Percentiles rank a stretch among this genome's conserved stretches.
These are phyloP conservation scores for Aspergillus vadensis DNA, from an alignment of 2,329 filamentous ascomycete genomes.

Conservation along the genomic window DNA sequence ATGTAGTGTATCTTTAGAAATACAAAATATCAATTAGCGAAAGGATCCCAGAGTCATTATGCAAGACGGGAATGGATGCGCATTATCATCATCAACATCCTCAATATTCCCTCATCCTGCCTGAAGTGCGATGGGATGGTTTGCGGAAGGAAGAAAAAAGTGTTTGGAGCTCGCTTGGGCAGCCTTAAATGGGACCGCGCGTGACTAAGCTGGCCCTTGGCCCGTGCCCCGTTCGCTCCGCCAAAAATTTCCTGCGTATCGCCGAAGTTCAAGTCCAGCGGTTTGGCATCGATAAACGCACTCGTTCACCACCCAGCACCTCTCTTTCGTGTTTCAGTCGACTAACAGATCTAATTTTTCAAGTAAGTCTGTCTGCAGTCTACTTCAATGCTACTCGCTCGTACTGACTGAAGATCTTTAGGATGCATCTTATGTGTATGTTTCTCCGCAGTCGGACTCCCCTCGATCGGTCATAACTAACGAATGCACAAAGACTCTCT, in stretches of 20 bases:
- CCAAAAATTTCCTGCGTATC: constrained; percentile 22
- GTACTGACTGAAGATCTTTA: constrained; percentile 14
- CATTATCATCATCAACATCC: constrained; percentile 21
- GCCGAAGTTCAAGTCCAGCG: constrained; percentile 10
- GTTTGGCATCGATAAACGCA: background rate
- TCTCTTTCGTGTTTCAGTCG: background rate
- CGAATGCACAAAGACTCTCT: constrained; percentile 67
- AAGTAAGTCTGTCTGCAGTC: constrained; percentile 30
- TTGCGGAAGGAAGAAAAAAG: constrained; percentile 20
- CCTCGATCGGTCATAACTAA: constrained; percentile 9
- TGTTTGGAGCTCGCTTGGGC: constrained; percentile 4
- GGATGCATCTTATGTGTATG: constrained; percentile 48
- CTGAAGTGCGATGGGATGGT: constrained; percentile 3
- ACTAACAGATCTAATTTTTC: constrained; percentile 8
- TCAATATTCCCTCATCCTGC: constrained; percentile 9
- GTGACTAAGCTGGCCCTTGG: constrained; percentile 24
- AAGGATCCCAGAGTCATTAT: constrained; percentile 20
- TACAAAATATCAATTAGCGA: constrained; percentile 15
- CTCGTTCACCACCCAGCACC: background rate
- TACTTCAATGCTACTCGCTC: constrained; percentile 12
- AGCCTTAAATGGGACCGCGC: constrained; percentile 10
- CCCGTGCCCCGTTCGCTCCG: constrained; percentile 14
- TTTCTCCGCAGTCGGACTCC: constrained; percentile 10
- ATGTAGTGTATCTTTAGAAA: constrained; percentile 6
- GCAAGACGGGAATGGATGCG: constrained; percentile 9